Base-by-base conservation (phyloP, 768 basidiomycete genomes). In the Termitomyces sp. region DNA sequence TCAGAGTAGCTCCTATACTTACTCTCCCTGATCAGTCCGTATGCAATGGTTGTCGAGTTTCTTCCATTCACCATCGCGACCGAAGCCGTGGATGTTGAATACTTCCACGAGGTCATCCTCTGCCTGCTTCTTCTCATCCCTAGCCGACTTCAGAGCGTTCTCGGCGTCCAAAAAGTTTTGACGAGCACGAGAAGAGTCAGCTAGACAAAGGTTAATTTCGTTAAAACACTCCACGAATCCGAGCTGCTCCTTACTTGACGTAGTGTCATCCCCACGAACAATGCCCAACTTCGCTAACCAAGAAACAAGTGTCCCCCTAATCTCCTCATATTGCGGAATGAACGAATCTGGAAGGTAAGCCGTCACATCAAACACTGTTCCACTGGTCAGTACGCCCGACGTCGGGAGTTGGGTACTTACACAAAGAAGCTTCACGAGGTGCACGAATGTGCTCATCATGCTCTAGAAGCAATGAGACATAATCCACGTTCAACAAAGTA, bases 41-140 rank as follows among this genome's bases (percentile, higher is more conserved):
- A 98, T 71, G 67, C 96, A 98, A 1, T 80, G 77, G 6, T 84
- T 82, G 22, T 96, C 90, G 7, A 99, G 83, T 76, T 96, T 97
- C 81, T 96, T 96, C 94, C 94, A 99, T 76, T 97, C 93, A 54
- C 93, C 96, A 32, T 92, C 80, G 1, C 76, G 71, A 20, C 95
- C 95, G 66, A 90, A 97, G 39, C 82, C 83, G 20, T 85, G 72
- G 13, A 75, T 60, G 61, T 86, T 77, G 68, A 88, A 92, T 24
- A 98, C 79, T 60, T 90, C 85, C 1, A 72, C 73, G 12, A 93
- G 71, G 45, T 90, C 88, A 24, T 80, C 73, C 57, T 82, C 78
- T 0, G 86, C 84, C 8, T 79, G 76, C 32, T 82, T 75, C 58
- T 84, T 79, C 28, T 89, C 84, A 24, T 80, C 76, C 51, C 81